Base-by-base conservation (phyloP, 2,329 filamentous ascomycete genomes). In the Elsinoe ampelina region DNA sequence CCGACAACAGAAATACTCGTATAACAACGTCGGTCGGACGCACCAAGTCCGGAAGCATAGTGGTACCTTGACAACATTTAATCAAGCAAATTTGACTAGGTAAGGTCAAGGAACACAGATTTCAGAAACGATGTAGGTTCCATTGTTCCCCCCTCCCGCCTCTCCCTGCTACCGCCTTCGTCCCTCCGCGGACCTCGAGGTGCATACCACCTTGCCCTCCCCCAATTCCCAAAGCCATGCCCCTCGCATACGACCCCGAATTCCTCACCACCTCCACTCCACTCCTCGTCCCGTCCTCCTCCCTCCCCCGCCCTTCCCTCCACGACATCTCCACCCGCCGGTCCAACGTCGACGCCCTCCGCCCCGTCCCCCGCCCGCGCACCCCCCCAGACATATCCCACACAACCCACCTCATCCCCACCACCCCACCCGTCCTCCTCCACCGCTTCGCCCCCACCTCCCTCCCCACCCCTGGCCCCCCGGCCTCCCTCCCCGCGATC, bases 401-500 rank as follows among this genome's bases (percentile, higher is more conserved):
- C 48, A 39, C 32, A 15, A 38, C 48, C 17, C 48, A 34, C 15
- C 2, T 26, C 34, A 20, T 30, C 57, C 57, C 15, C 41, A 58
- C 52, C 13, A 50, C 17, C 60, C 61, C 51, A 61, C 62, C 58
- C 58, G 62, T 57, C 22, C 60, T 17, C 51, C 65, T 45, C 57
- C 58, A 19, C 56, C 61, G 12, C 61, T 61, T 54, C 61, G 59
- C 58, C 62, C 62, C 61, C 59, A 54, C 5, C 61, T 59, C 19
- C 60, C 50, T 13, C 57, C 36, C 15, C 45, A 4, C 54, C 45
- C 50, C 26, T 59, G 57, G 12, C 1, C 22, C 10, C 39, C 57
- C 58, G 3, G 5, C 45, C 5, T 43, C 57, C 8, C 35, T 54
- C 15, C 58, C 59, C 3, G 71, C 68, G 1, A 62, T 73, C 5